Base-by-base conservation (phyloP, 2,329 filamentous ascomycete genomes). In the Neoascochyta sp. region DNA sequence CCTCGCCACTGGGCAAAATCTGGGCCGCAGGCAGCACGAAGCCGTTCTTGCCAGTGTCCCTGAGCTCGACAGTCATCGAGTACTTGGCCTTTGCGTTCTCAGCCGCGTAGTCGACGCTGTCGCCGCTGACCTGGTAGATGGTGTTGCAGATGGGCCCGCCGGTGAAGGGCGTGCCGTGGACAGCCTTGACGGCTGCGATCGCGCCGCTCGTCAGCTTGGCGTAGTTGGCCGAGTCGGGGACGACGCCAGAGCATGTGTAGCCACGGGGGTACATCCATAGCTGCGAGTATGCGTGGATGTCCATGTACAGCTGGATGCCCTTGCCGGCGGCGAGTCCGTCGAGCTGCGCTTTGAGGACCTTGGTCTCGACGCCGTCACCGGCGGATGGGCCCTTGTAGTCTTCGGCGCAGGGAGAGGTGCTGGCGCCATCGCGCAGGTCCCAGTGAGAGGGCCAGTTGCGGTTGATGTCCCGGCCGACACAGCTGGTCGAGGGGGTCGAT, bases 271-370 rank as follows among this genome's bases (percentile, higher is more conserved):
- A 74, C 67, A 52, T 75, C 69, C 70, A 39, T 1, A 61, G 52
- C 37, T 63, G 59, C 1, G 44, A 52, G 60, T 80, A 83, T 0
- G 75, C 70, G 60, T 83, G 80, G 52, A 74, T 76, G 58, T 83
- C 80, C 41, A 83, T 74, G 58, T 74, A 83, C 3, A 80, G 65
- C 47, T 75, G 73, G 22, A 82, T 62, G 1, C 75, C 74, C 38
- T 73, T 66, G 10, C 54, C 54, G 2, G 53, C 50, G 3, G 65
- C 61, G 14, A 78, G 49, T 21, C 57, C 48, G 26, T 66, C 63
- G 12, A 74, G 61, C 24, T 71, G 70, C 4, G 65, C 62, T 16
- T 67, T 66, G 7, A 82, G 62, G 3, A 41, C 52, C 31, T 61
- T 60, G 27, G 58, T 62, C 39, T 64, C 60, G 4, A 59, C 52